These are phyloP conservation scores for Rhizophora mangle DNA, from an alignment of 345 rosid species.

Conservation along the genomic window DNA sequence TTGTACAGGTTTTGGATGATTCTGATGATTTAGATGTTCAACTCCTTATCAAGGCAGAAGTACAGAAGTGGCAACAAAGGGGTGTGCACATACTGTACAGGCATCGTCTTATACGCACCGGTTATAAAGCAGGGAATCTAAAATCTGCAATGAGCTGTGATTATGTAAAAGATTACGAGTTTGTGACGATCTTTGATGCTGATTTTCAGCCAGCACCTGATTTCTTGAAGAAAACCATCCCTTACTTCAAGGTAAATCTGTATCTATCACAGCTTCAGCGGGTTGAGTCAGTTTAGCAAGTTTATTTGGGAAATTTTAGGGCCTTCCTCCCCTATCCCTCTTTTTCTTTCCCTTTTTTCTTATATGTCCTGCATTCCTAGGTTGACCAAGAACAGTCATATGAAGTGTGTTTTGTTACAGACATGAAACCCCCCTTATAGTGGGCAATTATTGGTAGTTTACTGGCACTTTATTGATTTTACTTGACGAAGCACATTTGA, in stretches of 20 bases:
- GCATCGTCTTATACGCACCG: constrained; percentile 82
- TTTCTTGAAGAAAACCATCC: constrained; percentile 80
- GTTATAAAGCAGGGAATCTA: constrained; percentile 92
- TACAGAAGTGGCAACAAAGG: constrained; percentile 87
- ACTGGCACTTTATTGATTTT: too few relatives aligned
- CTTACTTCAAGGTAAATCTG: constrained; percentile 63
- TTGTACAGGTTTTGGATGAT: constrained; percentile 81
- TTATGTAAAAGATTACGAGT: constrained; percentile 77
- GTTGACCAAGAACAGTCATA: background rate
- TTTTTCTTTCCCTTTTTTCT: too few relatives aligned
- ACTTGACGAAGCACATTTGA: background rate
- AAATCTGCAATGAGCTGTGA: constrained; percentile 91
- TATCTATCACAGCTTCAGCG: background rate
- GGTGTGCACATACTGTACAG: constrained; percentile 71
- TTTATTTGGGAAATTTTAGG: too few relatives aligned
- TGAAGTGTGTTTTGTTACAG: background rate
- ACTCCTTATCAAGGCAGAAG: constrained; percentile 75
- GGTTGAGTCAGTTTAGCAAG: constrained; percentile 2
- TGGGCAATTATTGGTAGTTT: too few relatives aligned
- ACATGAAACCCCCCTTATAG: background rate
- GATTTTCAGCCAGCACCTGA: constrained; percentile 90
- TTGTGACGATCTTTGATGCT: constrained; percentile 83
- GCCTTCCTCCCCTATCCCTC: too few relatives aligned
- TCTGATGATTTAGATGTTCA: constrained; percentile 77
- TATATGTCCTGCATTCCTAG: background rate